These are phyloP conservation scores for Jacaranda mimosifolia DNA, from an alignment of 257 asterid species.

Conservation along the genomic window DNA sequence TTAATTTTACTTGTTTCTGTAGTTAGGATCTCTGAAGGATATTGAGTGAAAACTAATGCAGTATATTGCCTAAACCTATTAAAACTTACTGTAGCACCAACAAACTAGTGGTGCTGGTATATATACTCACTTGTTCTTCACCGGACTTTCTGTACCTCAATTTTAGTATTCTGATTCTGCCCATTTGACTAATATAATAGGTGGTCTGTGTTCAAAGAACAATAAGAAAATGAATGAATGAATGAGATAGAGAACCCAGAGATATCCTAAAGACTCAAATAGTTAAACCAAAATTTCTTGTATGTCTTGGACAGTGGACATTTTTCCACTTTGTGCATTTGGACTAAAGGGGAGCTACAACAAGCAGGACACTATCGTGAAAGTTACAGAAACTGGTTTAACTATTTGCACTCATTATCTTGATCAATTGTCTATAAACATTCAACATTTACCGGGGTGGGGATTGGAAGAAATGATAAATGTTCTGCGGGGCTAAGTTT, in stretches of 20 bases:
- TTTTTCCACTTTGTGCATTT: neutral
- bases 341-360: neutral
- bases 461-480: neutral
- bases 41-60: neutral
- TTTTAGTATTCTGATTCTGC: neutral
- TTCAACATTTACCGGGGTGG: neutral
- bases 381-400: neutral
- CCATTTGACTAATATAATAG: neutral
- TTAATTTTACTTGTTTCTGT: neutral
- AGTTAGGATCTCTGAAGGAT: neutral
- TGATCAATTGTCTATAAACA: neutral
- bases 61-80: neutral
- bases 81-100: neutral
- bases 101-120: neutral
- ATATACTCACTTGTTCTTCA: neutral
- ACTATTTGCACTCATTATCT: neutral
- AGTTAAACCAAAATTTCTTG: neutral
- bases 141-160: neutral
- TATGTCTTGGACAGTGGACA: neutral
- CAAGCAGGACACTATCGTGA: neutral
- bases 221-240: conserved; percentile 14
- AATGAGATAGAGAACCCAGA: neutral
- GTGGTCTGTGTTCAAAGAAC: neutral
- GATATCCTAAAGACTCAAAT: neutral
- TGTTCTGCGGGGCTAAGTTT: neutral